Base-by-base conservation (phyloP, 139 green algal species). In the Picochlorum sp. region DNA sequence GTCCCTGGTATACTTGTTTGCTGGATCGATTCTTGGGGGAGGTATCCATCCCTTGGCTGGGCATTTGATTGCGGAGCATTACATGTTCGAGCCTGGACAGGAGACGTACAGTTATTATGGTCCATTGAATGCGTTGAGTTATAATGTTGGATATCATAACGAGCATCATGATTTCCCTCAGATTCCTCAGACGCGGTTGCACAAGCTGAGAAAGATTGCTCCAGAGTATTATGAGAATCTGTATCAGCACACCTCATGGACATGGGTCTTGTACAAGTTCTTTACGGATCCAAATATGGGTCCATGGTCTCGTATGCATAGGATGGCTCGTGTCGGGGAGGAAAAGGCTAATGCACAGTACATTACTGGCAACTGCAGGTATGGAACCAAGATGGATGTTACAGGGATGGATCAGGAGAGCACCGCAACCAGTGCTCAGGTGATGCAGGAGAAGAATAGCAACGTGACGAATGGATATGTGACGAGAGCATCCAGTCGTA, bases 81-180 rank as follows among this genome's bases (percentile, higher is more conserved):
- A 90, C 77, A 79, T 74, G 52, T 88, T 91, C 51, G 45, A 73
- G 4, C 68, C 74, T 59, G 75, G 75, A 10, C 83, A 89, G 61
- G 84, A 91, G 78, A 91, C 84, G 4, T 91, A 91, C 72, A 80
- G 64, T 21, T 91, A 91, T 76, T 91, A 91, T 49, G 84, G 84
- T 37, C 74, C 80, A 21, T 60, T 89, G 20, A 91, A 91, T 74
- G 26, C 63, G 16, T 62, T 91, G 4, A 76, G 71, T 49, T 91
- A 86, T 72, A 89, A 91, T 54, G 83, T 91, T 28, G 84, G 84
- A 18, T 89, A 83, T 68, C 84, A 91, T 76, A 89, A 89, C 45
- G 84, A 91, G 74, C 84, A 91, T 71, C 84, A 91, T 66, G 84
- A 91, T 80, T 91, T 91, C 67, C 82, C 84, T 0, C 72, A 82